Base-by-base conservation (phyloP, 495 filamentous ascomycete species). In the Aspergillus funiculosus region DNA sequence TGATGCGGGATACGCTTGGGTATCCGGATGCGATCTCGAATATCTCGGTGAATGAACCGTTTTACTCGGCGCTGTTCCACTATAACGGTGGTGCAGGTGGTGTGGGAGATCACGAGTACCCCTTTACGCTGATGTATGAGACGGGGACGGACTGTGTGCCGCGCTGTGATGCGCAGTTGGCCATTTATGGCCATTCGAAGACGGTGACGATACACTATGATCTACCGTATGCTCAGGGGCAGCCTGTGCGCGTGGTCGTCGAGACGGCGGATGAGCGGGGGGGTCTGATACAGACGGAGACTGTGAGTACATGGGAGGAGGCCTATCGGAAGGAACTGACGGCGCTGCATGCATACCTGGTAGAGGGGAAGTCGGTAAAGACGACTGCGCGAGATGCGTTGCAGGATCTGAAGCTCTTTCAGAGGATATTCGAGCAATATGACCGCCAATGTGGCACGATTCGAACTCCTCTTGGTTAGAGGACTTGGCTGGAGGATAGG, bases 1-100 rank as follows among this genome's bases (percentile, higher is more conserved):
- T 74, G 5, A 75, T 82, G 72, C 69, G 79, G 0, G 79, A 82
- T 54, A 58, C 65, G 1, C 45, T 82, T 2, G 78, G 78, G 0
- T 43, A 62, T 24, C 60, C 67, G 0, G 65, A 64, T 20, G 63
- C 67, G 0, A 71, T 81, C 0, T 57, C 64, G 1, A 77, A 69
- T 10, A 60, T 72, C 15, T 62, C 63, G 1, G 62, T 72, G 8
- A 68, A 67, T 18, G 56, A 61, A 13, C 72, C 73, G 0, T 72
- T 76, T 45, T 77, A 71, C 47, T 65, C 66, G 1, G 69, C 64
- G 2, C 57, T 73, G 7, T 73, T 77, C 43, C 65, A 74, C 36
- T 67, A 69, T 38, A 63, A 52, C 13, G 58, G 62, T 41, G 41
- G 37, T 1, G 17, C 13, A n/a, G n/a, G n/a, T 1, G 34, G 21